phyloP scores from a whole-genome alignment of 148 eudicot species.

The Rhododendron williamsianum region DNA sequence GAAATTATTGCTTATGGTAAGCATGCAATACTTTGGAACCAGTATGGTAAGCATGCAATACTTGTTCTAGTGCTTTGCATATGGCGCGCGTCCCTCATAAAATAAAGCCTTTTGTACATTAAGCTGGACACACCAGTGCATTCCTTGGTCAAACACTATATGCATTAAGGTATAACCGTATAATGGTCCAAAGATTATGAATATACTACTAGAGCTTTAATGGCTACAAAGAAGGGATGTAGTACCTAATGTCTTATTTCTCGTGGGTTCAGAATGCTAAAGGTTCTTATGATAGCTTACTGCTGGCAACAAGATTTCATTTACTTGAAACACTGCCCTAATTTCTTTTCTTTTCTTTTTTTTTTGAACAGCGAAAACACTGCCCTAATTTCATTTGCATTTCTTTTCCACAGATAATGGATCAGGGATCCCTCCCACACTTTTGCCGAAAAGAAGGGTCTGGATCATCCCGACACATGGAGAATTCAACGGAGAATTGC shows the following conservation, averaged over 20 bases:
- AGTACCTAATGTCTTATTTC: background rate
- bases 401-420: constrained; percentile 27
- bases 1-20: background rate
- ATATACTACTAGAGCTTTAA: background rate
- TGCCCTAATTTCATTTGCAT: background rate
- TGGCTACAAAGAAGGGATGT: background rate
- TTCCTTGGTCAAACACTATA: background rate
- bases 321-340: background rate
- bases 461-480: constrained; percentile 30
- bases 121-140: background rate
- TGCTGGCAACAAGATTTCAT: background rate
- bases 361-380: background rate
- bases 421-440: constrained; percentile 31
- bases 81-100: background rate
- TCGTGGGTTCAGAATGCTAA: background rate
- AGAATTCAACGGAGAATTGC: constrained; percentile 24
- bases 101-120: background rate
- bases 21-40: background rate
- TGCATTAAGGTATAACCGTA: background rate
- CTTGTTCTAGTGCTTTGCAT: background rate
- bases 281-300: background rate
- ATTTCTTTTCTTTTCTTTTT: background rate
- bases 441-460: constrained; percentile 33
- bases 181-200: background rate
- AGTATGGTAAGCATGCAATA: background rate